Evolutionary conservation across 495 filamentous ascomycete genomes (phyloP), one percentile per base, ranked within the genome.

Genomic region (Aspergillus leporis): DNA sequence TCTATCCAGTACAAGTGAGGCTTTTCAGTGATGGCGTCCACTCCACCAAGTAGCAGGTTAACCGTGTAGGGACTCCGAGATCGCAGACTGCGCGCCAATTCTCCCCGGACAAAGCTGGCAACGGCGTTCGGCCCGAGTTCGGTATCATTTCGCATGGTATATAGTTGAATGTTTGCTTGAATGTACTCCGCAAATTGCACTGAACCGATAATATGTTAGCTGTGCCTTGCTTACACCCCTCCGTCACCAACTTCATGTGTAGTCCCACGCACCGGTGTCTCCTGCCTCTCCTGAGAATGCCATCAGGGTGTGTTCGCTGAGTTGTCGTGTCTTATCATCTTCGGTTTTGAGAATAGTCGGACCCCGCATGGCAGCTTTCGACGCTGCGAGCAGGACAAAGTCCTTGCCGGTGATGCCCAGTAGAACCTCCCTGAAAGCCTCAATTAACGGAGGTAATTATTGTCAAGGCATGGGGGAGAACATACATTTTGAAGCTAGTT

Each of bases 101-200:
- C 92, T 65, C 89, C 86, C 59, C 94, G 90, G 60, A 97, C 91
- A 68, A 97, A 98, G 79, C 87, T 87, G 48, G 91, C 89, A 31
- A 97, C 87, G 13, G 93, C 94, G 25, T 88, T 84, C 14, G 94
- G 93, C 38, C 89, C 89, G 49, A 99, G 84, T 65, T 96, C 91
- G 66, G 88, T 88, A 66, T 91, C 87, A 70, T 98, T 98, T 61
- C 94, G 92, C 93, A 97, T 99, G 62, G 90, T 91, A 76, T 99
- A 99, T 69, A 99, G 89, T 74, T 93, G 90, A 67, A 95, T 87
- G 71, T 99, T 98, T 62, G 94, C 95, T 85, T 97, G 92, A 77
- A 98, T 92, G 79, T 92, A 98, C 81, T 99, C 94, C 67, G 94
- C 91, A 74, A 99, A 99, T 86, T 99, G 94, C 51, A 98, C 94